Evolutionary conservation across 148 eudicot genomes (phyloP), one percentile per base, ranked within the genome.

Genomic region (Vaccinium darrowii): DNA sequence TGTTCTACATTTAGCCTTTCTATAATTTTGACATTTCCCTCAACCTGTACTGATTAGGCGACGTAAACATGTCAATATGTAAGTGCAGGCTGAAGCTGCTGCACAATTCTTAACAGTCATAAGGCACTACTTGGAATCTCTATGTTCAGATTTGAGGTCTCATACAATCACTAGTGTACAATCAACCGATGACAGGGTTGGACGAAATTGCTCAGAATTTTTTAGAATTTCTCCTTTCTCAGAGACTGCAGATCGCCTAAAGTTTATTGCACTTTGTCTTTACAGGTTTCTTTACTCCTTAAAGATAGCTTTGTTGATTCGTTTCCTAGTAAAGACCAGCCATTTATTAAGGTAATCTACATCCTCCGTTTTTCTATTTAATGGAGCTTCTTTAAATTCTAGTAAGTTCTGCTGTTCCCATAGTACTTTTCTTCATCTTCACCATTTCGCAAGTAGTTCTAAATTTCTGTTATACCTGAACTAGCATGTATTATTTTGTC

Each of bases 241-340:
- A n/a, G 15, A 53, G 19, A 53, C 49, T 75, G 60, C 77, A 67
- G 51, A 47, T 60, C 58, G 18, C 52, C 77, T n/a, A n/a, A 86
- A 81, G 56, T 57, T 81, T 33, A 47, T 33, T 76, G 5, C 33
- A 71, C 7, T 79, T 5, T 81, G 52, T 85, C 65, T 78, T 77
- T 87, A 78, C 91, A 97, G 99, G 99, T 97, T 85, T 94, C 98
- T 21, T 85, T 97, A 87, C 98, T 97, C 63, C 90, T 95, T 56
- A 97, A 94, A 91, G 99, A 97, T 83, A 97, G 96, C 87, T 97
- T 91, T 87, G 86, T 97, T 83, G 98, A 94, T 90, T 97, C 99
- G 84, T 97, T 97, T 80, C 89, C 95, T 65, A 81, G 86, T 63
- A 93, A 80, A 87, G 98, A 95, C 84, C 94, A 89, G 51, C 88